These are phyloP conservation scores for Russula brevipes DNA, from an alignment of 768 basidiomycete genomes.

Conservation along the genomic window DNA sequence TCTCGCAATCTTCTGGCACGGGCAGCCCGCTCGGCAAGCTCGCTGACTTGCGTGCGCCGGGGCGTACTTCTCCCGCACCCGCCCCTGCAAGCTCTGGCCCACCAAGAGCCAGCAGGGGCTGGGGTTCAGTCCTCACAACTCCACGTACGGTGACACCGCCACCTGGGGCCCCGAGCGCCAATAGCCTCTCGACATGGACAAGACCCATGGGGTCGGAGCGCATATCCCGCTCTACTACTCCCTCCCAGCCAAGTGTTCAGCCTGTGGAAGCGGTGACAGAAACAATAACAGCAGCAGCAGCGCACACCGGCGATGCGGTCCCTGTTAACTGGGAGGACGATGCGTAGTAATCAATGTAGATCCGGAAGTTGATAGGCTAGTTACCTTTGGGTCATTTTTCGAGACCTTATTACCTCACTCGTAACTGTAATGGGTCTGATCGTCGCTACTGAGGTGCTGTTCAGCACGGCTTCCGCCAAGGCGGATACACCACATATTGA, in stretches of 20 bases:
- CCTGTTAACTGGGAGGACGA: conserved; percentile 59
- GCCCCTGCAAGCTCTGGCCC: conserved; percentile 8
- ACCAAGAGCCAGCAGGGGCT: conserved; percentile 28
- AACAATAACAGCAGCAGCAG: background rate
- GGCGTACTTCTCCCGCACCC: conserved; percentile 26
- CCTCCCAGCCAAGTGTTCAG: conserved; percentile 10
- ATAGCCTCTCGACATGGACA: background rate
- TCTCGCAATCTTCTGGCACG: conserved; percentile 40
- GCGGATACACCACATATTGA: too few species aligned
- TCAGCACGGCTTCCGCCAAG: too few species aligned
- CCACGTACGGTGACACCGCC: conserved; percentile 14
- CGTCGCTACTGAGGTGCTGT: too few species aligned
- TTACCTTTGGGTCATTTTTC: too few species aligned
- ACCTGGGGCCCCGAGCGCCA: background rate
- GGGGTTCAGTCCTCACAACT: conserved; percentile 33
- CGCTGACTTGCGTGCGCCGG: conserved; percentile 44
- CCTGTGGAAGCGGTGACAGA: background rate
- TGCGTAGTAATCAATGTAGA: conserved; percentile 25
- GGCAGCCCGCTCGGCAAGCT: conserved; percentile 53
- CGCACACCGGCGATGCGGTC: conserved; percentile 30
- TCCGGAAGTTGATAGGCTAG: too few species aligned
- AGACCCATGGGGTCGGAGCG: background rate
- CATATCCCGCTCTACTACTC: conserved; percentile 16
- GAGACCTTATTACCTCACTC: too few species aligned
- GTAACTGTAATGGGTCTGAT: too few species aligned